phyloP scores from a whole-genome alignment of 768 basidiomycete genomes.

The Leccinellum albellum region DNA sequence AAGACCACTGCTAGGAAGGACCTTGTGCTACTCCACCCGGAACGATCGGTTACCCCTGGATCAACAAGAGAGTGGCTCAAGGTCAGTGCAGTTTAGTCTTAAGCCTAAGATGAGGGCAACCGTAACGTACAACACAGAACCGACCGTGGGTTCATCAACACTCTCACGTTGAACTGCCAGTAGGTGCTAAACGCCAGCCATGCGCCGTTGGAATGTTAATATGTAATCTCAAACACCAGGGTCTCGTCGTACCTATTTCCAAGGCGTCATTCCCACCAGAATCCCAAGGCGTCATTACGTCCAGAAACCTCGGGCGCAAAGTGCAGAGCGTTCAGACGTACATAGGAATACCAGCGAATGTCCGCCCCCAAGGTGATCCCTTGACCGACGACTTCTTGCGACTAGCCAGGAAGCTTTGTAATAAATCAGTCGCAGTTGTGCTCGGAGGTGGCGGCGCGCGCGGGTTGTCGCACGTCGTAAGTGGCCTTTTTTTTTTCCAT shows the following conservation, averaged over 20 bases:
- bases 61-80: constrained; percentile 96
- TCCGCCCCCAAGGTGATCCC: constrained; percentile 70
- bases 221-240: constrained; percentile 41
- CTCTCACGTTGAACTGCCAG: constrained; percentile 89
- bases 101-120: background rate
- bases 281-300: constrained; percentile 80
- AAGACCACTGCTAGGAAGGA: constrained; percentile 99
- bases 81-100: constrained; percentile 40
- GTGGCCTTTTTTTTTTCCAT: constrained; percentile 23
- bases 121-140: constrained; percentile 44
- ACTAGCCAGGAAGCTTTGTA: constrained; percentile 86
- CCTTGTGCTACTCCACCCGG: constrained; percentile 88
- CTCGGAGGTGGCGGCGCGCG: constrained; percentile 97
- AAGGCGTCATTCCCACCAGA: constrained; percentile 68
- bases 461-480: constrained; percentile 69
- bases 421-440: constrained; percentile 89
- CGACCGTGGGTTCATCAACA: constrained; percentile 97
- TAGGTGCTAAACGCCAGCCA: constrained; percentile 32
- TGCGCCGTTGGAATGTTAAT: background rate
- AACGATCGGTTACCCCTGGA: constrained; percentile 82
- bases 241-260: constrained; percentile 60
- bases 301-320: constrained; percentile 90
- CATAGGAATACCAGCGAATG: constrained; percentile 57
- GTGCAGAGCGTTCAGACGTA: constrained; percentile 92
- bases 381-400: constrained; percentile 90